Evolutionary conservation across 2,329 filamentous ascomycete genomes (phyloP), one percentile per base, ranked within the genome.

Genomic region (Ophiosphaerella narmari): DNA sequence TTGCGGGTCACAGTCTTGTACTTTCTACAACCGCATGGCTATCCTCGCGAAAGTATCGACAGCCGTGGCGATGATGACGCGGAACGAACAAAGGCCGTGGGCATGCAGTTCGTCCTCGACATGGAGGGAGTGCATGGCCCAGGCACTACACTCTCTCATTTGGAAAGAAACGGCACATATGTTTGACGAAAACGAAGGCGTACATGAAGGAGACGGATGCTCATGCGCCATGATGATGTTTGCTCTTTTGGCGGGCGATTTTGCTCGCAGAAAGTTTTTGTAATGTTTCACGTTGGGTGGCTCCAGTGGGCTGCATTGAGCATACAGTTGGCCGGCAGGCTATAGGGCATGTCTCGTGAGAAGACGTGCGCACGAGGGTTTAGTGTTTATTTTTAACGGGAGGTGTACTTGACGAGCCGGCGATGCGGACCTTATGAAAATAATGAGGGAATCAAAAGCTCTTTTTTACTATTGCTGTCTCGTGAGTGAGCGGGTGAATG

Each of bases 361-460:
- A 36, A 14, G 33, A 36, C 21, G 24, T 21, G 43, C 21, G 42
- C 32, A 48, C 34, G 36, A 48, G 50, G 52, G 52, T 50, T 52
- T 66, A 59, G 59, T 67, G 62, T 64, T 55, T 68, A 60, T 55
- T 62, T 21, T 53, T 54, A 36, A 50, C 41, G 54, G 50, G 39
- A 29, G 26, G 5, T 39, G 46, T 53, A 50, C 23, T 54, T 54
- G 52, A 62, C 43, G 55, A 60, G 55, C 52, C 54, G 52, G 62
- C 50, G 63, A 60, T 48, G 41, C 44, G 52, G 59, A 48, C 51
- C 54, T 65, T 58, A 62, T 67, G 65, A 70, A 51, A 63, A 67
- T 66, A 66, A 69, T 65, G 67, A 71, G 67, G 60, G 63, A 72
- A 71, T 71, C 60, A 72, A 72, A 72, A 72, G 69, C 68, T 70